Conservation (phyloP, 208 protist species). For the Acanthamoeba lenticulata region DNA sequence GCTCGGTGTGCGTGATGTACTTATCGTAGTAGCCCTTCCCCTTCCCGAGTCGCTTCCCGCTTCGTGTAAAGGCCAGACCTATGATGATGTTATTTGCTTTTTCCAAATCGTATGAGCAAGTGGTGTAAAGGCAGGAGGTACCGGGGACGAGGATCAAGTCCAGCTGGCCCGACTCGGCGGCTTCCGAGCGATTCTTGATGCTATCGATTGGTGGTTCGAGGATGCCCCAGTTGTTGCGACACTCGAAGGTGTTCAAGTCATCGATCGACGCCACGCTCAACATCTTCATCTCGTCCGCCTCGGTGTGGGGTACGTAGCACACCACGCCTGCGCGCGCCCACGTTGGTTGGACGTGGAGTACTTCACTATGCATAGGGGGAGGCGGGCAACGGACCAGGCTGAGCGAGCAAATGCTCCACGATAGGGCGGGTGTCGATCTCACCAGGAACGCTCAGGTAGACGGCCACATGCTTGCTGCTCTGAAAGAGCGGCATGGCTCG, state of each 20-base stretch:
- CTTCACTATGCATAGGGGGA: neutral
- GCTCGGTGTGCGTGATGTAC: neutral
- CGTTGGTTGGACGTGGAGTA: too few relatives aligned
- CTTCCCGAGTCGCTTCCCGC: neutral
- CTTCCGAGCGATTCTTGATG: neutral
- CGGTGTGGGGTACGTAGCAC: neutral
- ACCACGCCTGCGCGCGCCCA: neutral
- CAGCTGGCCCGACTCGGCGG: neutral
- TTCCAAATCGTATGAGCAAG: too few relatives aligned
- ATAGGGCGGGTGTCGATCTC: neutral
- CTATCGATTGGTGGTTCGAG: neutral
- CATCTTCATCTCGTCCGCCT: neutral
- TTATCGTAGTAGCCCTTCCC: constrained; percentile 1
- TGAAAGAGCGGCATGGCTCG: neutral
- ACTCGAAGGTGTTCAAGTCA: neutral
- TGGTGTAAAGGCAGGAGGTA: neutral
- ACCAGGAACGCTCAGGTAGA: neutral
- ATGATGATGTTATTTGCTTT: neutral
- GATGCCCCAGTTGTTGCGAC: constrained; percentile 13
- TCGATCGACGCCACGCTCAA: neutral
- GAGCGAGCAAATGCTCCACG: neutral
- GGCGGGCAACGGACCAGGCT: neutral
- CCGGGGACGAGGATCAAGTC: neutral
- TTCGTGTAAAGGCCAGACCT: neutral
- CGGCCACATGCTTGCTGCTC: neutral